These are phyloP conservation scores for Neofusicoccum laricinum DNA, from an alignment of 2,329 filamentous ascomycete species.

Conservation along the genomic window DNA sequence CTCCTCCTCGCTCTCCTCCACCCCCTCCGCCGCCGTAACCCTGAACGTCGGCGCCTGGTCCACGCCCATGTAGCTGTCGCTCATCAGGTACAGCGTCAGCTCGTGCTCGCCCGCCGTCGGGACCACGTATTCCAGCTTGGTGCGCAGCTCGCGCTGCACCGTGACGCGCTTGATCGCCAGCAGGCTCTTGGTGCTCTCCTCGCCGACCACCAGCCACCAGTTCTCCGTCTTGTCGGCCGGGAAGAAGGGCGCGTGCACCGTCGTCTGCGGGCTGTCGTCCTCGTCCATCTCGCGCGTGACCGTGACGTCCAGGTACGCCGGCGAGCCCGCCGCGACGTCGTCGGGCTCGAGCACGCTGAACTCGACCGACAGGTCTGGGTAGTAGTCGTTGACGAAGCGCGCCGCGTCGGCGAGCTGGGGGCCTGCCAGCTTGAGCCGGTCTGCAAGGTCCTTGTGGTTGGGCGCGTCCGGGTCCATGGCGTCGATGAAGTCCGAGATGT, in stretches of 20 bases:
- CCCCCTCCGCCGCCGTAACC: slow-evolving; percentile 82
- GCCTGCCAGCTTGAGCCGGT: slow-evolving; percentile 74
- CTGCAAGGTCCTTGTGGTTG: slow-evolving; percentile 72
- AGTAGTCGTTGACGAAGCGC: slow-evolving; percentile 92
- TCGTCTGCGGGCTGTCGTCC: slow-evolving; percentile 71
- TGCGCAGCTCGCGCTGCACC: slow-evolving; percentile 72
- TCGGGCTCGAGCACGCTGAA: slow-evolving; percentile 82
- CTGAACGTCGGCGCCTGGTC: slow-evolving; percentile 92
- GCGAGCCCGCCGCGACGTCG: slow-evolving; percentile 73
- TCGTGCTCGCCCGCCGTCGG: slow-evolving; percentile 80
- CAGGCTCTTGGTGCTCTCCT: slow-evolving; percentile 82
- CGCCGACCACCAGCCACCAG: slow-evolving; percentile 96
- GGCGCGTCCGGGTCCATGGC: slow-evolving; percentile 92
- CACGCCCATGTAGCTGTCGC: slow-evolving; percentile 93
- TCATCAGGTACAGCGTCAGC: slow-evolving; percentile 91
- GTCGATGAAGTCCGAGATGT: slow-evolving; percentile 98
- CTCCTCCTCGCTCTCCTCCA: slow-evolving; percentile 90
- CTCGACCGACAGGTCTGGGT: slow-evolving; percentile 90
- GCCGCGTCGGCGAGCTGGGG: slow-evolving; percentile 85
- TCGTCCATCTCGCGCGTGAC: slow-evolving; percentile 80
- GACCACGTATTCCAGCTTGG: slow-evolving; percentile 84
- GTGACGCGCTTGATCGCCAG: slow-evolving; percentile 94
- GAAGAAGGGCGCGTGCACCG: slow-evolving; percentile 94
- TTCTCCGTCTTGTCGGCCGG: slow-evolving; percentile 90
- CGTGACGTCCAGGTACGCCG: slow-evolving; percentile 77